Evolutionary conservation across 2,329 filamentous ascomycete genomes (phyloP), one percentile per base, ranked within the genome.

Genomic region (Tetracladium maxilliforme): DNA sequence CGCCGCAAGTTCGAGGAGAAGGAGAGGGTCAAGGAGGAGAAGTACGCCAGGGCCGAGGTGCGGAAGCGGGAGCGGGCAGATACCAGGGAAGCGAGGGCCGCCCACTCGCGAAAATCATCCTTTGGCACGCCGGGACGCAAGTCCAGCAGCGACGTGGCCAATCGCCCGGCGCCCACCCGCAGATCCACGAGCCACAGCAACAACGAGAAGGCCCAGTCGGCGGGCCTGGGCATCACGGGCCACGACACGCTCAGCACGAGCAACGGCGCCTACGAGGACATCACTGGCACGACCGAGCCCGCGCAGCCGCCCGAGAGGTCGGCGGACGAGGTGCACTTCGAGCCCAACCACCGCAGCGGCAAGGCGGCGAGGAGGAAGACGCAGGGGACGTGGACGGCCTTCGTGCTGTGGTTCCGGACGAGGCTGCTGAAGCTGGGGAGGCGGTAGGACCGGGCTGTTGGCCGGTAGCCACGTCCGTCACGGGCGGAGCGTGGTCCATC

Each of bases 321-420:
- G n/a, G n/a, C n/a, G n/a, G n/a, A n/a, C n/a, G n/a, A n/a, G n/a
- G n/a, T n/a, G n/a, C n/a, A n/a, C n/a, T n/a, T n/a, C n/a, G n/a
- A n/a, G n/a, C n/a, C n/a, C n/a, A n/a, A n/a, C n/a, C n/a, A n/a
- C 29, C 10, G 16, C 9, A 49, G 48, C 30, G 57, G 49, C 37
- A 53, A 54, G 6, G 56, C 64, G 29, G n/a, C n/a, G n/a, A 75
- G 73, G 51, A 59, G 56, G 36, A 69, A 64, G 49, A 75, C 69
- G 2, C 64, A 66, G 32, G 56, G 63, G 32, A 59, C 67, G 19
- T 76, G 70, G 69, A 70, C 64, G 6, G 60, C 58, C 13, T 73
- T 76, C 36, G 54, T 75, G 25, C 53, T 76, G 28, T 76, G 70
- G 70, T 43, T 76, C 14, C 55, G 69, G 31, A 75, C 70, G n/a